Evolutionary conservation across 2,329 filamentous ascomycete species (phyloP).

Genomic region (Cucurbitaria berberidis): DNA sequence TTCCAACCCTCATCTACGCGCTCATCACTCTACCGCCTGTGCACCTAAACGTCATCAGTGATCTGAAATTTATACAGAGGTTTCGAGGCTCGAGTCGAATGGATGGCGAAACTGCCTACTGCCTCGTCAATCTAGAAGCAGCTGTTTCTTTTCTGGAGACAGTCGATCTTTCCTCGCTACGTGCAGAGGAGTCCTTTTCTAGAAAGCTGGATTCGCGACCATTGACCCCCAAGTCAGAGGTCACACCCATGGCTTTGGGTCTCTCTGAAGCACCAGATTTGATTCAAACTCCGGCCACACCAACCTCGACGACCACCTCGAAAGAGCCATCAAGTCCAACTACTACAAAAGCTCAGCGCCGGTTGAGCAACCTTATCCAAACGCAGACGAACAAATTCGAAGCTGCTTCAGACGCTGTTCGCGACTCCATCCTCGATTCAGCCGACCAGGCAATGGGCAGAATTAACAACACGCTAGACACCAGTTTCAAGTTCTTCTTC

Average conservation of each 20-base stretch:
- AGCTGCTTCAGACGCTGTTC: constrained; percentile 81
- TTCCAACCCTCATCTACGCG: constrained; percentile 95
- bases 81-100: constrained; percentile 87
- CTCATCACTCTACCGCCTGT: constrained; percentile 89
- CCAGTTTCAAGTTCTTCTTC: constrained; percentile 91
- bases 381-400: constrained; percentile 81
- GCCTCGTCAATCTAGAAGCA: constrained; percentile 93
- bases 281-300: constrained; percentile 48
- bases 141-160: constrained; percentile 94
- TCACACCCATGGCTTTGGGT: constrained; percentile 50
- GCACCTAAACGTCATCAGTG: constrained; percentile 87
- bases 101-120: constrained; percentile 94
- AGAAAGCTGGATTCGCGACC: constrained; percentile 60
- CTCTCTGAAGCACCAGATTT: constrained; percentile 47
- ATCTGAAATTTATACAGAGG: constrained; percentile 90
- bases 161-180: constrained; percentile 87
- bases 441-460: constrained; percentile 92
- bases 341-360: constrained; percentile 67
- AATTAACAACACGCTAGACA: constrained; percentile 87
- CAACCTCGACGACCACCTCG: constrained; percentile 26
- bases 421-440: constrained; percentile 69
- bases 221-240: constrained; percentile 51
- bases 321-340: constrained; percentile 44
- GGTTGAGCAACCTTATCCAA: constrained; percentile 85
- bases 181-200: constrained; percentile 75